Evolutionary conservation across 1,139 yeast species (phyloP).

Genomic region (Candida tropicalis): DNA sequence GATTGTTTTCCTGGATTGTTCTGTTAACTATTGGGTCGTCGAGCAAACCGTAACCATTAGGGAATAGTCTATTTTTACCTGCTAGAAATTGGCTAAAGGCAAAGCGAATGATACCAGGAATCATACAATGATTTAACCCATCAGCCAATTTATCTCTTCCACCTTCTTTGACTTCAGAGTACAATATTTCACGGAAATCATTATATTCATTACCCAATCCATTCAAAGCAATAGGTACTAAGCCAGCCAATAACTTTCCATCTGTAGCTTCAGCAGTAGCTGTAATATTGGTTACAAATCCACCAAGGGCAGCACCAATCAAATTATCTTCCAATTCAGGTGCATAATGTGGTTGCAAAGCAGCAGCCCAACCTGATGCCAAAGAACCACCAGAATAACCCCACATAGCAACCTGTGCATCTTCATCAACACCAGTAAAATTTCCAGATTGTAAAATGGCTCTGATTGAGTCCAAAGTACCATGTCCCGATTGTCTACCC

Average conservation of each 20-base stretch:
- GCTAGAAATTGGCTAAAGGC: conserved; percentile 14
- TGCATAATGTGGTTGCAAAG: conserved; percentile 34
- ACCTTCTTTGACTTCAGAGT: neutral
- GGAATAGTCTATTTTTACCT: conserved; percentile 21
- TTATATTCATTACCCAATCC: conserved; percentile 34
- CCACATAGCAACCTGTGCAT: conserved; percentile 34
- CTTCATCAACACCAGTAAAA: conserved; percentile 29
- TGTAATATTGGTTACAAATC: conserved; percentile 29
- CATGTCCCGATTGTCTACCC: conserved; percentile 34
- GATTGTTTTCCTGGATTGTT: conserved; percentile 24
- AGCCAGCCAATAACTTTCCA: conserved; percentile 29
- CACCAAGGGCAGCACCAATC: conserved; percentile 35
- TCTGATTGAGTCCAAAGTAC: conserved; percentile 32
- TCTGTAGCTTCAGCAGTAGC: conserved; percentile 24
- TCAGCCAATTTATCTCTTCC: neutral
- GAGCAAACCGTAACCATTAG: conserved; percentile 21
- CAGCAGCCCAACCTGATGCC: conserved; percentile 43
- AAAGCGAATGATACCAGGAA: neutral
- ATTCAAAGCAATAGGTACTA: conserved; percentile 26
- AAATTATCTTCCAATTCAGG: conserved; percentile 28
- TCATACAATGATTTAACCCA: neutral
- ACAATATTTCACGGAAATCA: conserved; percentile 12
- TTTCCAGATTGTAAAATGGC: conserved; percentile 28
- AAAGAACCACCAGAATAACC: conserved; percentile 46
- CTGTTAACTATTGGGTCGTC: conserved; percentile 17